Evolutionary conservation across 805 yeast species (phyloP).

Genomic region (Yamadazyma insecticola): DNA sequence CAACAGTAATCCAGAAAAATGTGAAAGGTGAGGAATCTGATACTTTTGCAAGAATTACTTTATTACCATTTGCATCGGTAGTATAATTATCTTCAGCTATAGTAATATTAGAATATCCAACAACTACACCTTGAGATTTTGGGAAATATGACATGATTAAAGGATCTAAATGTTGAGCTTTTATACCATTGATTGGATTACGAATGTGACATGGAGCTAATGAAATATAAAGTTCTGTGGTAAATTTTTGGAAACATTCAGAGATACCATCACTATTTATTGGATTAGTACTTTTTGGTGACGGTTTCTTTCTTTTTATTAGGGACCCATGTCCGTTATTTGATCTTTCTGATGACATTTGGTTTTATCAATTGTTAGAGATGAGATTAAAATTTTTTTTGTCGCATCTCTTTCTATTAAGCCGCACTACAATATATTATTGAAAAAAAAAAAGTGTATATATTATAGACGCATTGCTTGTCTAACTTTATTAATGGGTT

Average conservation of each 20-base stretch:
- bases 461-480: no score
- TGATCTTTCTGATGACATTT: no score
- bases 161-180: conserved; percentile 85
- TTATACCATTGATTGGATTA: conserved; percentile 73
- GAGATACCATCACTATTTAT: conserved; percentile 45
- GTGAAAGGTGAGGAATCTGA: conserved; percentile 82
- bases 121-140: conserved; percentile 74
- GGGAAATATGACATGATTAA: conserved; percentile 77
- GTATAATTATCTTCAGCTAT: conserved; percentile 40
- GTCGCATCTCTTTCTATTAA: no score
- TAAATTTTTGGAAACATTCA: conserved; percentile 63
- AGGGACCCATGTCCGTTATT: no score
- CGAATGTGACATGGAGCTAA: conserved; percentile 77
- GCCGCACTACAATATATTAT: conserved; percentile 3
- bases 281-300: conserved; percentile 32
- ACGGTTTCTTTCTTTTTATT: conserved; percentile 14
- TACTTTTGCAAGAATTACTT: conserved; percentile 56
- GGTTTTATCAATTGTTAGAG: no score
- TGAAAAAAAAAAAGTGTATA: no score
- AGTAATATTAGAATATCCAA: conserved; percentile 68
- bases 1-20: conserved; percentile 81
- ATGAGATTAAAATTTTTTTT: no score
- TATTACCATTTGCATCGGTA: conserved; percentile 35
- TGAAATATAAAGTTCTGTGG: conserved; percentile 69
- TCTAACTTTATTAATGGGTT: no score